Base-by-base conservation (phyloP, 2,329 filamentous ascomycete species). In the Sporothrix phasma region DNA sequence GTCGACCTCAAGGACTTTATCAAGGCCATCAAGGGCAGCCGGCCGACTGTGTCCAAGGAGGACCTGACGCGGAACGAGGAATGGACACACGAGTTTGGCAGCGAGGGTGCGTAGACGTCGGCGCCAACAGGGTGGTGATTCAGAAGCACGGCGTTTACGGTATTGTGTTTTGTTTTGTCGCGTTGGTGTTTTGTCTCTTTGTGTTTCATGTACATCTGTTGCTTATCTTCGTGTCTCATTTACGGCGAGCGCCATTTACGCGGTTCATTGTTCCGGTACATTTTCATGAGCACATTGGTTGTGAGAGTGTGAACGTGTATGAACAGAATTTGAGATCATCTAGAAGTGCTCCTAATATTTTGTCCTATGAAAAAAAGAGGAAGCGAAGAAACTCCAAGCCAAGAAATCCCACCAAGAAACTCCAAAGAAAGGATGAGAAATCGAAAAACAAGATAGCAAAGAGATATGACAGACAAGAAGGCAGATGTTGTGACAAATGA, bases 31-130 rank as follows among this genome's bases (percentile, higher is more conserved):
- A 92, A 91, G 72, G 86, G 87, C 54, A 90, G 90, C 60, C 81
- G 94, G 72, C 94, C 94, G 24, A 97, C 94, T 0, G 94, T 99
- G 62, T 94, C 91, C 61, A 81, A 84, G 60, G 91, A 92, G 60
- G 95, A 99, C 73, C 81, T 99, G 53, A 82, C 85, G 69, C 83
- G 85, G 71, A 97, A 93, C 74, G 82, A 89, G 54, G 92, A 97
- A 51, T 99, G 94, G 94, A 99, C 94, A 10, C 84, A 88, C 71
- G 92, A 97, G 77, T 97, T 97, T 77, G 93, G 93, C 64, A 96
- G 91, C 73, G 93, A 97, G 74, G 93, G 93, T 19, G 80, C 81
- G 69, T 83, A 71, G 47, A 4, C 10, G 15, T 2, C 37, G 13
- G 13, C 37, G 31, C 31, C 8, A 37, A n/a, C 8, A 17, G 39